phyloP scores from a whole-genome alignment of 257 asterid species.

The Nicotiana tabacum region DNA sequence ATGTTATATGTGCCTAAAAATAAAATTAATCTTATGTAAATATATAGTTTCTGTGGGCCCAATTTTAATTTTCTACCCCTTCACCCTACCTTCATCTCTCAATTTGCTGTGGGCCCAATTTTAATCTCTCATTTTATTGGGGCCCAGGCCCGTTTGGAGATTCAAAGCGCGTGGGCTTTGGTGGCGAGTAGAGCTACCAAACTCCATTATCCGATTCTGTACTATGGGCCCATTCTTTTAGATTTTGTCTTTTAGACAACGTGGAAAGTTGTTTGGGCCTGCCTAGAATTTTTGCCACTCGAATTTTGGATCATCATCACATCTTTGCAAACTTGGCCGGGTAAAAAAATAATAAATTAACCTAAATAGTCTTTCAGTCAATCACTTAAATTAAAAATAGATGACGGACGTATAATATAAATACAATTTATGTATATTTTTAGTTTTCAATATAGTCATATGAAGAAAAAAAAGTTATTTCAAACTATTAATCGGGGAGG shows the following conservation, averaged over 20 bases:
- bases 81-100: not conserved
- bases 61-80: too few relatives aligned
- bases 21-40: too few relatives aligned
- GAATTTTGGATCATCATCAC: not conserved
- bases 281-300: not conserved
- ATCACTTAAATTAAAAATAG: too few relatives aligned
- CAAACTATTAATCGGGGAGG: too few relatives aligned
- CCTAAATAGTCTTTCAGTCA: too few relatives aligned
- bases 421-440: too few relatives aligned
- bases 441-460: too few relatives aligned
- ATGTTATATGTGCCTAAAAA: too few relatives aligned
- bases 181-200: conserved; percentile 18
- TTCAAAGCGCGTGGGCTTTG: not conserved
- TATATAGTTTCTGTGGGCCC: too few relatives aligned
- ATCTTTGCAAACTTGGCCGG: not conserved
- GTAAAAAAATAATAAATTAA: not conserved
- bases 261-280: not conserved
- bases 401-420: too few relatives aligned
- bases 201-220: not conserved
- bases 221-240: not conserved
- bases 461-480: too few relatives aligned
- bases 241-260: not conserved
- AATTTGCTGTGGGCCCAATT: not conserved
- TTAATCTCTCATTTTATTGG: not conserved
- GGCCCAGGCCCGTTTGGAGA: not conserved